phyloP scores from a whole-genome alignment of 495 filamentous ascomycete genomes.

The Daldinia loculata region DNA sequence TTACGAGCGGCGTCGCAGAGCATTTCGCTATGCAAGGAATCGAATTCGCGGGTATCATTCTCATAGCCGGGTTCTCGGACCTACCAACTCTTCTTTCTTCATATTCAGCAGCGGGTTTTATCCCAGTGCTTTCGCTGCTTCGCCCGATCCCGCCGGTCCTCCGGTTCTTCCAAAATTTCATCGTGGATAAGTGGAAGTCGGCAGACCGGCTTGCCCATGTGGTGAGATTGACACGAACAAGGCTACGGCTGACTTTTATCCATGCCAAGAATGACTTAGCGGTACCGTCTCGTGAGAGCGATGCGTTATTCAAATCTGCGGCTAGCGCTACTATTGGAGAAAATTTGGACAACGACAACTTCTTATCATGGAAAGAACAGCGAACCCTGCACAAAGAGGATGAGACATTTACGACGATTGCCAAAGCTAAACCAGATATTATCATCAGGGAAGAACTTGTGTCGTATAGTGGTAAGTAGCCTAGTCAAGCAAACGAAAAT shows the following conservation, averaged over 20 bases:
- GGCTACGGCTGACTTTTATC: constrained; percentile 73
- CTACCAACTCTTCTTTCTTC: constrained; percentile 72
- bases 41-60: constrained; percentile 74
- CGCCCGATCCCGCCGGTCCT: constrained; percentile 55
- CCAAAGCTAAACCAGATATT: constrained; percentile 50
- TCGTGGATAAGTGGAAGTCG: constrained; percentile 65
- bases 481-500: background rate
- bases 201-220: constrained; percentile 55
- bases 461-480: constrained; percentile 63
- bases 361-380: constrained; percentile 53
- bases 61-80: constrained; percentile 81
- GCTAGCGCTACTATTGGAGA: constrained; percentile 59
- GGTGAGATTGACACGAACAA: constrained; percentile 57
- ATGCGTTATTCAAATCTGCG: constrained; percentile 62
- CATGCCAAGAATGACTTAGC: constrained; percentile 80
- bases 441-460: constrained; percentile 63
- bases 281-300: constrained; percentile 72
- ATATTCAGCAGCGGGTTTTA: constrained; percentile 71
- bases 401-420: constrained; percentile 53
- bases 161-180: constrained; percentile 47
- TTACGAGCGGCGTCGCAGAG: constrained; percentile 75
- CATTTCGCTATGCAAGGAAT: constrained; percentile 61
- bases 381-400: constrained; percentile 50
- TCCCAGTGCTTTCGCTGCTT: constrained; percentile 83
- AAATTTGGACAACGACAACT: constrained; percentile 38